Base-by-base conservation (phyloP, 1,139 yeast genomes). In the Yamadazyma sp. region DNA sequence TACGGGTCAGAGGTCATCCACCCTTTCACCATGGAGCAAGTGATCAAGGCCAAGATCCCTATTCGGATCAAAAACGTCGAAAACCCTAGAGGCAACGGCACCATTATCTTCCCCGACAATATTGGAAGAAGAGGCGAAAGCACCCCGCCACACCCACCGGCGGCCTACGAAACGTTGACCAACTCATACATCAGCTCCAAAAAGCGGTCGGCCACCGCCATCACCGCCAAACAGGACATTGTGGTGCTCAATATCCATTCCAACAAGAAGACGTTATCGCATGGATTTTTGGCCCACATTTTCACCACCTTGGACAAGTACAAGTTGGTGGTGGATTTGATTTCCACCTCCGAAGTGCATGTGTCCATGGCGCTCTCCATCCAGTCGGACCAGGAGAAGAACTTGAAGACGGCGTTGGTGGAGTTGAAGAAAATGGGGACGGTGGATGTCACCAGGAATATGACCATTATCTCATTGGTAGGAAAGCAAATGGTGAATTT, bases 11-110 rank as follows among this genome's bases (percentile, higher is more conserved):
- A 92, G 66, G 98, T 92, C 47, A 92, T 92, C 51, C 98, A 92
- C 58, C 98, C 98, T 2, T 92, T 92, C 70, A 92, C 98, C 26
- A 92, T 92, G 98, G 98, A 92, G 65, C 98, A 92, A 67, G 98
- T 91, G 42, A 92, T 92, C 52, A 82, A 83, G 51, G 98, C 98
- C 10, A 87, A 86, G 59, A 92, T 92, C 54, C 98, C 98, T 33
- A 92, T 92, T 59, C 79, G 98, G 59, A 92, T 92, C 55, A 92
- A 92, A 64, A 92, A 92, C 62, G 98, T 92, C 39, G 91, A 81
- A 63, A 91, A 92, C 60, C 98, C 98, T 37, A 60, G 61, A 17
- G 98, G 98, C 34, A 76, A 75, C 34, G 98, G 98, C 50, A 92
- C 98, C 15, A 77, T 92, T 47, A 89, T 92, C 36, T 92, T 86